Conservation (phyloP, 352 stramenopile species). For the Pythium angustatum region DNA sequence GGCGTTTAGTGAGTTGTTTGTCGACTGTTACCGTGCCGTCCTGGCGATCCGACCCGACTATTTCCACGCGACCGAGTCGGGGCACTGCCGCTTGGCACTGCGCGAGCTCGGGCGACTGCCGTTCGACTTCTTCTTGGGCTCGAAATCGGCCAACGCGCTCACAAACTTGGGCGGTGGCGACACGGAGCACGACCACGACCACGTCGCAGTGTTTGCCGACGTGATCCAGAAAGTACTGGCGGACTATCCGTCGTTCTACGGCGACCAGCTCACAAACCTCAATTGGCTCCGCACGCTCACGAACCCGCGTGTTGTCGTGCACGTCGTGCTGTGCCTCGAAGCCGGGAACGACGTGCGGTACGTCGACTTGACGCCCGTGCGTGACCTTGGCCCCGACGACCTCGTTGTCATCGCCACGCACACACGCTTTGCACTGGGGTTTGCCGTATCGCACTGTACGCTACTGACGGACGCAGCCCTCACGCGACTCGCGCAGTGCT, state of each 20-base stretch:
- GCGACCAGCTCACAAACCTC: constrained; percentile 70
- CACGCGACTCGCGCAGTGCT: constrained; percentile 42
- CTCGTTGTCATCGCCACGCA: constrained; percentile 60
- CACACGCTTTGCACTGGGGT: constrained; percentile 50
- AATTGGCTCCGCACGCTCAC: constrained; percentile 52
- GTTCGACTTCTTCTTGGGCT: constrained; percentile 76
- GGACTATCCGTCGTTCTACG: constrained; percentile 65
- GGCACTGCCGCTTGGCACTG: constrained; percentile 46
- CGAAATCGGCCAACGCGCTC: constrained; percentile 50
- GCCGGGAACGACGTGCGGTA: constrained; percentile 50
- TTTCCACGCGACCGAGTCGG: constrained; percentile 55
- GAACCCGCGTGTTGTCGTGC: constrained; percentile 54
- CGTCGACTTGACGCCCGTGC: constrained; percentile 58
- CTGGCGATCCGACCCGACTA: constrained; percentile 55
- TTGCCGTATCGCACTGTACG: constrained; percentile 45
- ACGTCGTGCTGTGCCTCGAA: constrained; percentile 65
- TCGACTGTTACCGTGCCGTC: constrained; percentile 62
- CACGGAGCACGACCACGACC: constrained; percentile 46
- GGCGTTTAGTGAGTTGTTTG: constrained; percentile 79
- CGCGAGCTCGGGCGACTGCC: constrained; percentile 56
- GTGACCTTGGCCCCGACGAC: constrained; percentile 50
- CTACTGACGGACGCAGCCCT: constrained; percentile 46
- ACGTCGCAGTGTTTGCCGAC: constrained; percentile 55
- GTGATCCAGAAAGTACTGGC: constrained; percentile 64
- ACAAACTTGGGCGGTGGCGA: constrained; percentile 44